These are phyloP conservation scores for Talaromyces borbonicus DNA, from an alignment of 495 filamentous ascomycete genomes.

Conservation along the genomic window DNA sequence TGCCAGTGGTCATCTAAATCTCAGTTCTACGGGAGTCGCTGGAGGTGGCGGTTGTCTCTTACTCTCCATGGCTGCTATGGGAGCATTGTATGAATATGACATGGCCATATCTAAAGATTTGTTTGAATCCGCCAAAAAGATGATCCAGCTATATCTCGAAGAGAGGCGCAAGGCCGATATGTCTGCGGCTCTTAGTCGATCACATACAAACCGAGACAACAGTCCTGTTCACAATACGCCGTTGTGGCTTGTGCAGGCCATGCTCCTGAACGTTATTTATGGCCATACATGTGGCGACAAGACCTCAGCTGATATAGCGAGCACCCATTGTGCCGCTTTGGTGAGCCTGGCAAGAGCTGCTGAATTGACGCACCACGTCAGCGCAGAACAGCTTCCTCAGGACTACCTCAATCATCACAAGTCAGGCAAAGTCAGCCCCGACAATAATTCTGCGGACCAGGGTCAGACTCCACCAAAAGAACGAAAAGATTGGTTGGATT, in stretches of 20 bases:
- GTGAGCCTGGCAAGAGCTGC: constrained; percentile 87
- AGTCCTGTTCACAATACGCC: constrained; percentile 71
- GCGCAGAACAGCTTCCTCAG: constrained; percentile 29
- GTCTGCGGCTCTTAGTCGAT: constrained; percentile 62
- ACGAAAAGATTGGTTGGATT: constrained; percentile 75
- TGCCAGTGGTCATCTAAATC: constrained; percentile 40
- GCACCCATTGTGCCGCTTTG: constrained; percentile 80
- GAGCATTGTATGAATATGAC: constrained; percentile 89
- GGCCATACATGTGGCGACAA: constrained; percentile 94
- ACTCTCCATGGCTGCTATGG: constrained; percentile 92
- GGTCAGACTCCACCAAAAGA: constrained; percentile 47
- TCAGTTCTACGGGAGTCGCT: constrained; percentile 53
- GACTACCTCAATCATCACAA: constrained; percentile 21
- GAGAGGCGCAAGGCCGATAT: constrained; percentile 86
- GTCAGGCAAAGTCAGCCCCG: constrained; percentile 1
- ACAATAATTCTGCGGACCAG: constrained; percentile 3
- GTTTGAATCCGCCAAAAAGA: constrained; percentile 88
- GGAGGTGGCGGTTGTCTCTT: constrained; percentile 86
- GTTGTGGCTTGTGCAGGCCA: constrained; percentile 95
- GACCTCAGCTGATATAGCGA: constrained; percentile 79
- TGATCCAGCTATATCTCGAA: constrained; percentile 89
- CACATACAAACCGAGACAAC: constrained; percentile 50
- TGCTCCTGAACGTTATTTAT: constrained; percentile 94
- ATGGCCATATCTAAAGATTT: constrained; percentile 69
- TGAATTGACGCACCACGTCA: constrained; percentile 49